Evolutionary conservation across 2,329 filamentous ascomycete genomes (phyloP), one percentile per base, ranked within the genome.

Genomic region (Penicillium hordei): DNA sequence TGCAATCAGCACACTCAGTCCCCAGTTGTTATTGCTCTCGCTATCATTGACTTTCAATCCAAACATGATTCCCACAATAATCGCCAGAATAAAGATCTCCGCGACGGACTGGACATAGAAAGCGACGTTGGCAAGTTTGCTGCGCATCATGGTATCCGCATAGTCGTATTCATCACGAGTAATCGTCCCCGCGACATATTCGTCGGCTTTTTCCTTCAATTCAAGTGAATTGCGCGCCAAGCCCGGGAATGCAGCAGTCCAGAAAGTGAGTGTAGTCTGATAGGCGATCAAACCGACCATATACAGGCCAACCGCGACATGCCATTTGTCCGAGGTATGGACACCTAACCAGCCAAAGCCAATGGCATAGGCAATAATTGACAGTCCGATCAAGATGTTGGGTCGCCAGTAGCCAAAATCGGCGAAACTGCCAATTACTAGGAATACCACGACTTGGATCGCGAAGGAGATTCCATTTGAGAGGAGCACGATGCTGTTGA

Each of bases 301-400:
- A 68, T 89, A 89, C 17, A 90, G 70, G 0, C 81, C 86, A 0
- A 84, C 79, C 0, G 78, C 87, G 9, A 80, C 74, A 48, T 82
- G 78, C 87, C 87, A 90, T 67, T 86, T 78, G 3, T 79, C 76
- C 17, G 81, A 72, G 0, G 79, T 81, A 58, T 88, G 84, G 0
- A 89, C 85, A 21, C 85, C 86, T 1, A 89, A 72, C 85, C 86
- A 89, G 49, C 80, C 86, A 61, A 89, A 89, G 1, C 86, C 87
- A 60, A 87, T 81, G 34, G 73, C 86, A 70, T 81, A 89, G 0
- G 86, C 84, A 36, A 88, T 65, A 8, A 86, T 62, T 3, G 85
- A 87, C 61, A 86, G 79, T 9, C 79, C 80, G 48, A 89, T 81
- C 9, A 89, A 75, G 53, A 89, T 84, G 68, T 83, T 86, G 12